Base-by-base conservation (phyloP, 192 early-diverging fungal genomes). In the Entophlyctis luteolus region DNA sequence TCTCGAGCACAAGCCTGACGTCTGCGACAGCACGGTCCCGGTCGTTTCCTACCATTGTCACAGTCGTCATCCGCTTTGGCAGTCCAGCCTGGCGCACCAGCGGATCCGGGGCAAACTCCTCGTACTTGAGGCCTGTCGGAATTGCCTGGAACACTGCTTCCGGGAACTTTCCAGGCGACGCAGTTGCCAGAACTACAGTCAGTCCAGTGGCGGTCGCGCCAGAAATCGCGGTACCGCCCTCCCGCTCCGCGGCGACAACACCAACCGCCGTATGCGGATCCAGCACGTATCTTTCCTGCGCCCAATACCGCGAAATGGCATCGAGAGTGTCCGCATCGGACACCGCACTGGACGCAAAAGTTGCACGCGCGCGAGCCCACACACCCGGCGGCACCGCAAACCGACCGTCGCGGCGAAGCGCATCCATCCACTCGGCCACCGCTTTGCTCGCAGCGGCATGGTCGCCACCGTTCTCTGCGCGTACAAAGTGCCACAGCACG, bases 231-330 rank as follows among this genome's bases (percentile, higher is more conserved):
- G 20, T 32, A 28, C 23, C 6, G 23, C 49, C 29, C 42, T 75
- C 47, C 4, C 67, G 49, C 57, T 96, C 91, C 4, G 92, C 91
- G 8, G 92, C 90, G 35, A 81, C 79, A 28, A 98, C 88, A 67
- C 95, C 96, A 50, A 98, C 93, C 3, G 96, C 94, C 1, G 95
- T 98, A 63, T 98, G 96, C 25, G 96, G 96, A 67, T 97, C 95
- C 47, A 98, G 80, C 35, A 96, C 72, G 48, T 98, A 97, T 0
- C 93, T 89, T 38, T 93, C 78, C 33, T 88, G 59, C 35, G 91
- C 92, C 0, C 6, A 77, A 48, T 52, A 39, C 23, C 47, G 28
- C 29, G 27, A 70, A 38, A 98, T 98, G 34, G 89, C 87, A 25
- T 84, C 81, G 32, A 86, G 71, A 6, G 92, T 95, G 65, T 91